Evolutionary conservation across 108 stramenopile genomes (phyloP).

Genomic region (Cyclostephanos tholiformis): DNA sequence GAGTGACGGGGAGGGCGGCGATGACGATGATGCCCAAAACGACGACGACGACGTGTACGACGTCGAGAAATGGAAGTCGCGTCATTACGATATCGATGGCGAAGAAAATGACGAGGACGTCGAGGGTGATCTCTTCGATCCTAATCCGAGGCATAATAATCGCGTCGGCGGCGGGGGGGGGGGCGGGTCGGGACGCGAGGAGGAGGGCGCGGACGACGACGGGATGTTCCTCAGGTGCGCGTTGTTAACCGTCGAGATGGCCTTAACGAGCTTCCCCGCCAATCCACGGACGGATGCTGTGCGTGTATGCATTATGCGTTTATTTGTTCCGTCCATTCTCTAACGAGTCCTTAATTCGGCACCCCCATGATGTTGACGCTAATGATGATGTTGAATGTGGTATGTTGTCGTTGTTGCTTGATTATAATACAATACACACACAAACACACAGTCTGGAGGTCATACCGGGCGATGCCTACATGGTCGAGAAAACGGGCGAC

Average conservation of each 20-base stretch:
- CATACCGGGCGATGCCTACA: conserved; percentile 60
- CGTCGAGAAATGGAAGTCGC: background rate
- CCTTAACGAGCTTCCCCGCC: no score
- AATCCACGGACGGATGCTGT: background rate
- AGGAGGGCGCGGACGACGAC: conserved; percentile 26
- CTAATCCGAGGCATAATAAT: conserved; percentile 20
- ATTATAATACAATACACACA: background rate
- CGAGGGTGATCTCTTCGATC: conserved; percentile 15
- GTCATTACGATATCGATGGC: background rate
- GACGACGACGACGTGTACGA: background rate
- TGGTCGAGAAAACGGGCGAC: conserved; percentile 41
- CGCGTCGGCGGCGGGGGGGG: background rate
- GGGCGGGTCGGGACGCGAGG: background rate
- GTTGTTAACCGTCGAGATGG: background rate
- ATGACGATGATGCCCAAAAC: background rate
- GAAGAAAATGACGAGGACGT: background rate
- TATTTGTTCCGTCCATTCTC: no score
- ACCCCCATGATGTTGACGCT: conserved; percentile 64
- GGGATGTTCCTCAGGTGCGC: conserved; percentile 30
- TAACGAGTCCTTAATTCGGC: no score
- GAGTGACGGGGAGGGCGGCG: no score
- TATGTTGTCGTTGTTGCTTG: background rate
- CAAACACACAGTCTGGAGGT: conserved; percentile 59
- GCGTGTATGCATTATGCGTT: no score
- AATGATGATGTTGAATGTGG: conserved; percentile 1